Evolutionary conservation across 192 early-diverging fungal genomes (phyloP).

Genomic region (Backusella westeae): DNA sequence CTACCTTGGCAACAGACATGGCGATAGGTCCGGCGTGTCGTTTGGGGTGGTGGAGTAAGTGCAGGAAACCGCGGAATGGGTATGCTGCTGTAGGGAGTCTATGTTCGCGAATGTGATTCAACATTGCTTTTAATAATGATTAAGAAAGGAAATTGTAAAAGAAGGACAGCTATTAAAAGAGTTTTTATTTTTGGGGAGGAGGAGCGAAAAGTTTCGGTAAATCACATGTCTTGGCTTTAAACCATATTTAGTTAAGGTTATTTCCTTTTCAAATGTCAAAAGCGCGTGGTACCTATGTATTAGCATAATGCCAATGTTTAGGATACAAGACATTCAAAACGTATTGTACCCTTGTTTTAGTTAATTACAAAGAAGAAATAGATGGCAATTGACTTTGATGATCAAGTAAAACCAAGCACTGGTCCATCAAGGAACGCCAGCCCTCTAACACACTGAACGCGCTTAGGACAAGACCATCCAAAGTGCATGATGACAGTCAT

Average conservation of each 20-base stretch:
- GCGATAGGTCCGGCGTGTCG: constrained; percentile 16
- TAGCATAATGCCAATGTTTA: too few relatives aligned
- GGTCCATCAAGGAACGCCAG: too few relatives aligned
- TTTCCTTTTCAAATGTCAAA: constrained; percentile 1
- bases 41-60: constrained; percentile 16
- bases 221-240: background rate
- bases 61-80: constrained; percentile 9
- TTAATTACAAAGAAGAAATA: too few relatives aligned
- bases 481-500: too few relatives aligned
- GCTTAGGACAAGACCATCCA: too few relatives aligned
- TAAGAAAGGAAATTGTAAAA: background rate
- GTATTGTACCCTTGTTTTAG: too few relatives aligned
- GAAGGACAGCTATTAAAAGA: background rate
- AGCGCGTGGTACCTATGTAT: background rate
- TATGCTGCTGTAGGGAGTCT: constrained; percentile 9
- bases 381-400: too few relatives aligned
- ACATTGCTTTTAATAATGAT: background rate
- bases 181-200: background rate
- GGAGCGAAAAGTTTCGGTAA: background rate
- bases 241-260: background rate
- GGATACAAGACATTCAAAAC: too few relatives aligned
- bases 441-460: too few relatives aligned
- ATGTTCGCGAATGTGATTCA: background rate
- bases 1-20: constrained; percentile 9
- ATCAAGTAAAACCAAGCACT: too few relatives aligned